Evolutionary conservation across 257 asterid genomes (phyloP).

Genomic region (Jacaranda copaia): DNA sequence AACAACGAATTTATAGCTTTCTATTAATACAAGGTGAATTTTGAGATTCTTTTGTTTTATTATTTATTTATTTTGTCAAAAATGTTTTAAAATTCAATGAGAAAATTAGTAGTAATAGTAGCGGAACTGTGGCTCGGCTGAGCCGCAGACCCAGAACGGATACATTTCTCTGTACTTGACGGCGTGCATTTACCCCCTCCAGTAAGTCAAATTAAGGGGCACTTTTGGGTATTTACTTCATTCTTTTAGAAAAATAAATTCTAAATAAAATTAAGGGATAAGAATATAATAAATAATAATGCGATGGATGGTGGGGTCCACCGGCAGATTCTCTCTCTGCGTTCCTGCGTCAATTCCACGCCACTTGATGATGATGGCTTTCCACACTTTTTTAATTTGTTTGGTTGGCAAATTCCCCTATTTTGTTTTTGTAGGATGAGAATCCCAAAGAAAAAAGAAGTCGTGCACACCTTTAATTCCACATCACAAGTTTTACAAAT

Average conservation of each 20-base stretch:
- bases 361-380: conserved; percentile 35
- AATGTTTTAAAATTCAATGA: no score
- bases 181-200: not conserved
- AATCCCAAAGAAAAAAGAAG: not conserved
- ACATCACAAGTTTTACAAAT: conserved; percentile 3
- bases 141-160: conserved; percentile 14
- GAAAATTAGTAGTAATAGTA: not conserved
- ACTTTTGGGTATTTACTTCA: not conserved
- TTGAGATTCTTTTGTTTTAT: no score
- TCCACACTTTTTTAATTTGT: conserved; percentile 20
- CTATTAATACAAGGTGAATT: no score
- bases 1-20: no score
- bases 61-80: no score
- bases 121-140: conserved; percentile 20
- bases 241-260: not conserved
- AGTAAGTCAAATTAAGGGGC: not conserved
- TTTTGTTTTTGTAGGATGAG: not conserved
- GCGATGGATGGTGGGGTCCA: conserved; percentile 30
- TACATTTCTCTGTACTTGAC: not conserved
- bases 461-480: conserved; percentile 13
- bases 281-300: conserved; percentile 34
- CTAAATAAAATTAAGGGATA: not conserved
- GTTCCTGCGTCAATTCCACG: conserved; percentile 44
- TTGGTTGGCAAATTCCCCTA: conserved; percentile 34
- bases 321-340: conserved; percentile 37